Conservation (phyloP, 2,329 filamentous ascomycete genomes). For the Trichoderma atrobrunneum region DNA sequence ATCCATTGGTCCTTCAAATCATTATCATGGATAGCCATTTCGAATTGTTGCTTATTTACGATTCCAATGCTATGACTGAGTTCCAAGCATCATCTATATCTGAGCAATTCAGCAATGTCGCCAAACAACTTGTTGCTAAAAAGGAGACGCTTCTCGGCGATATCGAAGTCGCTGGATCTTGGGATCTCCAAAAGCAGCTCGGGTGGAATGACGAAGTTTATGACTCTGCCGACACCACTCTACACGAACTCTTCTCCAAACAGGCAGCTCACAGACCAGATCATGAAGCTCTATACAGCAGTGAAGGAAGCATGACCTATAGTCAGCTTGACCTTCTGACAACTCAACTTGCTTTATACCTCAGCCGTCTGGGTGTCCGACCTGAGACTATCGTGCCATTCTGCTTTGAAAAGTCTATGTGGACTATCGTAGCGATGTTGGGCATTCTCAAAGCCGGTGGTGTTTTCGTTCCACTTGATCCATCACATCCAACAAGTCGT, state of each 20-base stretch:
- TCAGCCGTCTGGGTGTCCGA: constrained; percentile 25
- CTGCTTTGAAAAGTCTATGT: constrained; percentile 24
- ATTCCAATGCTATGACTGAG: constrained; percentile 4
- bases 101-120: constrained; percentile 6
- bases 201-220: constrained; percentile 10
- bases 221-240: neutral
- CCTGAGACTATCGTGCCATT: constrained; percentile 24
- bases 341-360: constrained; percentile 4
- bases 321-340: constrained; percentile 2
- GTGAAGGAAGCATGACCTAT: constrained; percentile 9
- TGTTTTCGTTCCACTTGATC: constrained; percentile 29
- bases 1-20: constrained; percentile 13
- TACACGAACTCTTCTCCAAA: neutral
- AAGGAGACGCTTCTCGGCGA: neutral
- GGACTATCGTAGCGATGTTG: constrained; percentile 25
- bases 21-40: neutral
- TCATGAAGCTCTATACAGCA: constrained; percentile 16
- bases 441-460: constrained; percentile 30
- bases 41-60: constrained; percentile 2
- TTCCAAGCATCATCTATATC: neutral
- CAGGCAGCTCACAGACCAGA: neutral
- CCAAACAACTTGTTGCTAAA: neutral
- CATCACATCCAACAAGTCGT: constrained; percentile 15
- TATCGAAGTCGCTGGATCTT: neutral
- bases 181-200: constrained; percentile 11